Evolutionary conservation across 2,329 filamentous ascomycete species (phyloP), one percentile per base, ranked within the genome.

Genomic region (Hypomyces rosellus): DNA sequence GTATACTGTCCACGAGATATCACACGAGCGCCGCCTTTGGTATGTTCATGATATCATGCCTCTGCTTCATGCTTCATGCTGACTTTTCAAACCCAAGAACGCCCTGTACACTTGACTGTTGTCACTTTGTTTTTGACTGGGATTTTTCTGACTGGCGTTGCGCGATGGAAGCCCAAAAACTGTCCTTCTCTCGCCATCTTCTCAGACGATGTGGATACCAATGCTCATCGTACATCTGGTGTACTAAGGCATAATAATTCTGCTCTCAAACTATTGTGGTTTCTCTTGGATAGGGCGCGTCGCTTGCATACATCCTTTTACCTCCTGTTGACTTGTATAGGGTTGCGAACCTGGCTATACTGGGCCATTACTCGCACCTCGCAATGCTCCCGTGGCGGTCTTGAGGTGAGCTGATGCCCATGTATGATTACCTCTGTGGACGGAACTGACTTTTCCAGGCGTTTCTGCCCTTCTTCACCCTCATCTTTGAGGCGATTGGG

Each of bases 11-110:
- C 18, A 61, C 57, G 13, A 59, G 67, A 51, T 69, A 65, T 52
- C 63, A 64, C 49, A 61, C 53, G 48, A 69, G 66, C 52, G 64
- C 66, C 38, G 64, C 66, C 15, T 69, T 69, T 53, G 66, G 67
- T 69, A 66, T 54, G 42, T 15, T 18, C 58, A 25, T 25, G 14
- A 39, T 11, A 16, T 44, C 37, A 45, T 5, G 36, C 47, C 41
- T 36, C 2, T 20, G 9, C 30, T 36, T 13, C 12, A 6, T 5
- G 6, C n/a, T 45, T 14, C 11, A 39, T 34, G 30, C n/a, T 45
- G 12, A 16, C 42, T 8, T 8, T 15, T 45, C 14, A 30, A 14
- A 9, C 4, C 9, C 25, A 34, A 67, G 67, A 69, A 46, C 61
- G 65, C 8, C 65, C 65, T 3, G 56, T 69, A 14, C 67, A 69